Evolutionary conservation across 2,329 filamentous ascomycete species (phyloP).

Genomic region (Cladophialophora psammophila): DNA sequence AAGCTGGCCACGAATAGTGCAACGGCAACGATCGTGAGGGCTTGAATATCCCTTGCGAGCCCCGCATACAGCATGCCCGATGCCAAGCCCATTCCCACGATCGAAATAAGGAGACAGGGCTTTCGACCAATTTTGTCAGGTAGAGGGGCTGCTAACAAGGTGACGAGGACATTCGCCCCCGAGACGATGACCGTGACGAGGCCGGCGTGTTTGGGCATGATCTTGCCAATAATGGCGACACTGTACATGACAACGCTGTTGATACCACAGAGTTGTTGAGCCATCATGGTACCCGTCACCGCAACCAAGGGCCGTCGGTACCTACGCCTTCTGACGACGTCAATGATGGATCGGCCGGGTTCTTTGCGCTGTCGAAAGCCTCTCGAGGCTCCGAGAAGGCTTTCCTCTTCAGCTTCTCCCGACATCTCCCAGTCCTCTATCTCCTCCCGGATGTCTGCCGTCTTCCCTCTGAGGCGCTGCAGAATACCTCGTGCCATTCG

Average conservation of each 20-base stretch:
- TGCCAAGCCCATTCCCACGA: slow-evolving; percentile 81
- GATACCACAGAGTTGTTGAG: slow-evolving; percentile 91
- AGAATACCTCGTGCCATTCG: slow-evolving; percentile 71
- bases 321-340: slow-evolving; percentile 68
- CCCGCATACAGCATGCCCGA: slow-evolving; percentile 80
- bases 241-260: slow-evolving; percentile 99
- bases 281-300: slow-evolving; percentile 84
- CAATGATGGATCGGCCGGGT: slow-evolving; percentile 64
- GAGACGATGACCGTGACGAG: slow-evolving; percentile 88
- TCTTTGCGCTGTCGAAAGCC: slow-evolving; percentile 65
- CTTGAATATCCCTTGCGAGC: slow-evolving; percentile 74
- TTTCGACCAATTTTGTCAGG: slow-evolving; percentile 86
- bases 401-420: slow-evolving; percentile 34
- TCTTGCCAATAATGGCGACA: slow-evolving; percentile 80
- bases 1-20: slow-evolving; percentile 88
- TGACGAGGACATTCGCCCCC: slow-evolving; percentile 82
- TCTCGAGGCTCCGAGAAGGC: slow-evolving; percentile 46
- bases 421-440: slow-evolving; percentile 64
- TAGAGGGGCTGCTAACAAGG: slow-evolving; percentile 79
- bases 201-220: slow-evolving; percentile 81
- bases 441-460: slow-evolving; percentile 76
- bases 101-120: slow-evolving; percentile 80
- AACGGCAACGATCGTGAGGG: slow-evolving; percentile 80
- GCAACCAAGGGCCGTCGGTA: slow-evolving; percentile 80
- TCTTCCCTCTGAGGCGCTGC: slow-evolving; percentile 77